These are phyloP conservation scores for Lentinula sp. DNA, from an alignment of 768 basidiomycete genomes.

Conservation along the genomic window DNA sequence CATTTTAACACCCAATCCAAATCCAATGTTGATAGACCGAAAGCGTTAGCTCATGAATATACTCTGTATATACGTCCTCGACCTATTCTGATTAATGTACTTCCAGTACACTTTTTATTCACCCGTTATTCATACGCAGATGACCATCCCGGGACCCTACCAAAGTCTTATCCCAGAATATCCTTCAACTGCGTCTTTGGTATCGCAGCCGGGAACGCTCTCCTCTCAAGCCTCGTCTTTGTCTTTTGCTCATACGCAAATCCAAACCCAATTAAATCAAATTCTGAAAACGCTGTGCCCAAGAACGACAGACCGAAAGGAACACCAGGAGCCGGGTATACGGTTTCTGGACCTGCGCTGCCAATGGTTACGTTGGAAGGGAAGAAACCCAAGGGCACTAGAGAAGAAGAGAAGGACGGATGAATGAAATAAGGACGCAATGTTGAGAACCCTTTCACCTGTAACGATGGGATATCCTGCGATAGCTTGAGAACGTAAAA, in stretches of 20 bases:
- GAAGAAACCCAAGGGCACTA: conserved; percentile 58
- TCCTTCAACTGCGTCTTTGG: conserved; percentile 42
- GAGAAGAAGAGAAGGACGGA: conserved; percentile 6
- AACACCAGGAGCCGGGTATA: conserved; percentile 48
- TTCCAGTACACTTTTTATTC: too few species aligned
- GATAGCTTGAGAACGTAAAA: conserved; percentile 30
- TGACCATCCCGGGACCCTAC: too few species aligned
- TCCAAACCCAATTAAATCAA: conserved; percentile 49
- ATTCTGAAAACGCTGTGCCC: conserved; percentile 57
- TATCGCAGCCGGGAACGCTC: conserved; percentile 47
- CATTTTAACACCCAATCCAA: too few species aligned
- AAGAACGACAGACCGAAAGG: conserved; percentile 61
- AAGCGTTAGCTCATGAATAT: too few species aligned
- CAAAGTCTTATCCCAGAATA: too few species aligned
- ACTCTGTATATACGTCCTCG: too few species aligned
- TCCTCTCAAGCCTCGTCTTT: conserved; percentile 39
- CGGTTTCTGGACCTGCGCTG: conserved; percentile 32
- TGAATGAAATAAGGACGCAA: neutral
- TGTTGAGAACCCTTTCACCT: conserved; percentile 23
- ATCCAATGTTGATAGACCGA: too few species aligned
- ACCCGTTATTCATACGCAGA: too few species aligned
- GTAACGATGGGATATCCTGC: conserved; percentile 66
- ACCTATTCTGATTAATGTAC: too few species aligned
- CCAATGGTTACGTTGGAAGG: conserved; percentile 36
- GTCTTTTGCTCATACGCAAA: conserved; percentile 67